phyloP scores from a whole-genome alignment of 192 early-diverging fungal species.

The Entomortierella beljakovae region DNA sequence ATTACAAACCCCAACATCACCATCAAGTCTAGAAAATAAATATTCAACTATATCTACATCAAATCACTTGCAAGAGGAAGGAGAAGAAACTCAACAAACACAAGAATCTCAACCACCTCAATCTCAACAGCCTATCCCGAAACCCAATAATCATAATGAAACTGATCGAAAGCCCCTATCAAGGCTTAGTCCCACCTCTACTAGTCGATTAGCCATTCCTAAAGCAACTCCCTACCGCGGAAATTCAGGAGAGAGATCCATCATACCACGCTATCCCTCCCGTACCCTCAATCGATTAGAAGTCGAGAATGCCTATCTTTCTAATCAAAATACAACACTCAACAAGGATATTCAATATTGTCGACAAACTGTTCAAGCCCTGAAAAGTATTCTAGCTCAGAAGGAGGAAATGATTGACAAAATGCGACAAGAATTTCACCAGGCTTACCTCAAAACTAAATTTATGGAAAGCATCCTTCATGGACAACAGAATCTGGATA shows the following conservation, averaged over 20 bases:
- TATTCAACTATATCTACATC: too few relatives aligned
- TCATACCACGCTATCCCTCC: neutral
- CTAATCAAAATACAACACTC: constrained; percentile 29
- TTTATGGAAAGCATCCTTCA: constrained; percentile 34
- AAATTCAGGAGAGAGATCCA: neutral
- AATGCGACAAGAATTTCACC: constrained; percentile 18
- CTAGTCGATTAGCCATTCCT: neutral
- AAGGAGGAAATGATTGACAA: constrained; percentile 24
- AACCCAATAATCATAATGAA: neutral
- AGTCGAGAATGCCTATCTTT: constrained; percentile 39
- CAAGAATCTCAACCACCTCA: neutral
- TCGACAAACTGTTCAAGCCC: constrained; percentile 29
- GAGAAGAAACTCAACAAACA: too few relatives aligned
- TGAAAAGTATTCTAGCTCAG: constrained; percentile 24
- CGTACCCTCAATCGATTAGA: constrained; percentile 36
- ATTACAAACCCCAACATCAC: too few relatives aligned
- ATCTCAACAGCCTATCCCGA: neutral
- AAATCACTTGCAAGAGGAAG: too few relatives aligned
- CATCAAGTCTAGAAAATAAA: too few relatives aligned
- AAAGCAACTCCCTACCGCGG: neutral
- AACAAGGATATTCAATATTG: constrained; percentile 36
- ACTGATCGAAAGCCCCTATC: neutral
- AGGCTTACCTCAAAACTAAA: constrained; percentile 24
- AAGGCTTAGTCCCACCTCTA: neutral
- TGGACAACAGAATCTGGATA: constrained; percentile 4